Evolutionary conservation across 345 rosid genomes (phyloP).

Genomic region (Boechera divaricarpa): DNA sequence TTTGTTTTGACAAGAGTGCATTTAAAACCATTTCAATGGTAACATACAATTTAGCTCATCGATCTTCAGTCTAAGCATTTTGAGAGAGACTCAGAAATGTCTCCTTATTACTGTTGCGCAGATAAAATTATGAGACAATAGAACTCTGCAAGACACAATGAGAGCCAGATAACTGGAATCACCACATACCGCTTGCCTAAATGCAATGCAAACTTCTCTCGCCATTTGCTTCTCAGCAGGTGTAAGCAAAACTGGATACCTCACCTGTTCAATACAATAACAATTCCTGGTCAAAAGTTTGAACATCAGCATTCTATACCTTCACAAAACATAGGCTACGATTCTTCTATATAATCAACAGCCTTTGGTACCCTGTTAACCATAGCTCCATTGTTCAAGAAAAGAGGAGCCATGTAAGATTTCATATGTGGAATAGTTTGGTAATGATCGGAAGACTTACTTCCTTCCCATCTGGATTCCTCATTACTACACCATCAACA

Average conservation of each 20-base stretch:
- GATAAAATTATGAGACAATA: conserved; percentile 11
- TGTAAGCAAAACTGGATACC: conserved; percentile 87
- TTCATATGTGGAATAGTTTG: conserved; percentile 33
- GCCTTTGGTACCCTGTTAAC: neutral
- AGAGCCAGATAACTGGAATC: conserved; percentile 3
- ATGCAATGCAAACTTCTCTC: too few relatives aligned
- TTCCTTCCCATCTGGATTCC: conserved; percentile 97
- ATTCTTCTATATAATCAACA: too few relatives aligned
- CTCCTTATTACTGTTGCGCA: neutral
- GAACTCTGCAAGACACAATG: conserved; percentile 31
- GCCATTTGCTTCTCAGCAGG: too few relatives aligned
- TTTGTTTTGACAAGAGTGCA: neutral
- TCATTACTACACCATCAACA: conserved; percentile 99
- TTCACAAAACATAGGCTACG: too few relatives aligned
- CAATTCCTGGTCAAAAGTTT: too few relatives aligned
- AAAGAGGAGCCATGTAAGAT: neutral
- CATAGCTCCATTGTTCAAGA: conserved; percentile 31
- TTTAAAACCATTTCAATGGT: conserved; percentile 9
- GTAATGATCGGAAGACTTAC: conserved; percentile 54
- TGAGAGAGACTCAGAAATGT: conserved; percentile 15
- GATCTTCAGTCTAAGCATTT: neutral
- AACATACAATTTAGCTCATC: neutral
- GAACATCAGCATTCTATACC: too few relatives aligned
- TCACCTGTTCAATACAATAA: conserved; percentile 56
- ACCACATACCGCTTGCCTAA: too few relatives aligned